A percentile compares a stretch with the other conserved stretches of the same genome.
Evolutionary conservation across 129 eudicot genomes (phyloP).

Genomic region (Pittosporum tobira): DNA sequence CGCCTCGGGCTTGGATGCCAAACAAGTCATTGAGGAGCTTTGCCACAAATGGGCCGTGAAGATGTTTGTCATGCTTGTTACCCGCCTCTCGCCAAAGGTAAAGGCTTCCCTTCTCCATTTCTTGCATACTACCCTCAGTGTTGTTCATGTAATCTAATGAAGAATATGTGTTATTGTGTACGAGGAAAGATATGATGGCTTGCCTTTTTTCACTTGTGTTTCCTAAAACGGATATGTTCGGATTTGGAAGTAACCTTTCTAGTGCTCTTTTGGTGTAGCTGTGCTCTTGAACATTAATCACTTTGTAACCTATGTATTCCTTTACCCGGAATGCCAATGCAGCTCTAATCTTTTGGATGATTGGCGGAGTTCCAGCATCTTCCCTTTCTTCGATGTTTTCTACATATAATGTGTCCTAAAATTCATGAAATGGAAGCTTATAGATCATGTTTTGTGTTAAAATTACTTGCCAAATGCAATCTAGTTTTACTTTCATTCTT

Average conservation of each 20-base stretch:
- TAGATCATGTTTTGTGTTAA: no score
- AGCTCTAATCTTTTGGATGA: slow-evolving; percentile 39
- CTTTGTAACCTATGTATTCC: slow-evolving; percentile 38
- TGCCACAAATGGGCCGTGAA: slow-evolving; percentile 47
- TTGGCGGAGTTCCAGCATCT: slow-evolving; percentile 55
- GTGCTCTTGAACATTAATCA: slow-evolving; percentile 25
- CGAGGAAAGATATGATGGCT: slow-evolving; percentile 39
- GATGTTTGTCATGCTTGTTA: slow-evolving; percentile 22
- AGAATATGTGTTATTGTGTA: slow-evolving; percentile 12
- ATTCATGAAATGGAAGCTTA: background rate
- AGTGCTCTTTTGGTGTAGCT: slow-evolving; percentile 28
- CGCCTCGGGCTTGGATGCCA: slow-evolving; percentile 57
- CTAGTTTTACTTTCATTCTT: no score
- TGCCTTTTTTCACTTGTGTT: slow-evolving; percentile 26
- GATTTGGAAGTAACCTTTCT: slow-evolving; percentile 26
- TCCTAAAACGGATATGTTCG: slow-evolving; percentile 26
- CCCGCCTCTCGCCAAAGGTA: slow-evolving; percentile 19
- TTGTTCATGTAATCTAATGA: background rate
- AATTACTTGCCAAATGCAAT: no score
- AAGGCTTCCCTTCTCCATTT: background rate
- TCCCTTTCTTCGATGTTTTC: slow-evolving; percentile 49
- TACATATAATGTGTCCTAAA: slow-evolving; percentile 40
- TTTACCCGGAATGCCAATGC: slow-evolving; percentile 50
- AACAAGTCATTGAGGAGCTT: slow-evolving; percentile 47
- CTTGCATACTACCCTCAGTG: background rate